A percentile compares a stretch with the other conserved stretches of the same genome.
These are phyloP conservation scores for Curvularia sp. DNA, from an alignment of 2,329 filamentous ascomycete species.

Conservation along the genomic window DNA sequence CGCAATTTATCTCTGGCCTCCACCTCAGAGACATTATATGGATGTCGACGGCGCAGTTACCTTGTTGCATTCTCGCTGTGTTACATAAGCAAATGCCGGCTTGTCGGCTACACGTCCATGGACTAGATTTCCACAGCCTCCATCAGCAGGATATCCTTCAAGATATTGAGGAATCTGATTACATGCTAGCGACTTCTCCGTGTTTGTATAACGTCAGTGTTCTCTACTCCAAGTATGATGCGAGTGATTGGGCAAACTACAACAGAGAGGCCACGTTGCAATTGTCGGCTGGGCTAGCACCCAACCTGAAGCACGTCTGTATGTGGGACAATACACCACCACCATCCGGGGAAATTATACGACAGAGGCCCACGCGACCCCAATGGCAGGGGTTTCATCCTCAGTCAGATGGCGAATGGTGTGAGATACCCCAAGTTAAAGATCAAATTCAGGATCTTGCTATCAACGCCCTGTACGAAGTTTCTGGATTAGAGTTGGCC, in stretches of 20 bases:
- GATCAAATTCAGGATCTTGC: not conserved
- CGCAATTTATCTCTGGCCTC: not conserved
- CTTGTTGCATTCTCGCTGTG: not conserved
- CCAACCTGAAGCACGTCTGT: not conserved
- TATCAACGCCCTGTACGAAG: not conserved
- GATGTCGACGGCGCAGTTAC: not conserved
- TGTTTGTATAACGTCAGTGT: not conserved
- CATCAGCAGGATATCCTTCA: not conserved
- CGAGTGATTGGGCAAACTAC: not conserved
- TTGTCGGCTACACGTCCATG: not conserved
- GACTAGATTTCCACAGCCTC: not conserved
- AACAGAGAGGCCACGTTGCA: not conserved
- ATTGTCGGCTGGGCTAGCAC: constrained; percentile 1
- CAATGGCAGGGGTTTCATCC: not conserved
- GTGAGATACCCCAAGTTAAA: not conserved
- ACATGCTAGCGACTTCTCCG: not conserved
- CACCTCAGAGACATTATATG: not conserved
- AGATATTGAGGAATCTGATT: not conserved
- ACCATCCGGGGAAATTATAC: not conserved
- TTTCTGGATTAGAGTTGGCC: not conserved
- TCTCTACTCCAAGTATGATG: constrained; percentile 1
- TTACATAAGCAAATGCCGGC: not conserved
- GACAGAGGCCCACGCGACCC: not conserved
- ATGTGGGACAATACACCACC: not conserved
- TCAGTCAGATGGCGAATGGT: not conserved